Evolutionary conservation across 495 filamentous ascomycete genomes (phyloP).

Genomic region (Penicillium manginii): DNA sequence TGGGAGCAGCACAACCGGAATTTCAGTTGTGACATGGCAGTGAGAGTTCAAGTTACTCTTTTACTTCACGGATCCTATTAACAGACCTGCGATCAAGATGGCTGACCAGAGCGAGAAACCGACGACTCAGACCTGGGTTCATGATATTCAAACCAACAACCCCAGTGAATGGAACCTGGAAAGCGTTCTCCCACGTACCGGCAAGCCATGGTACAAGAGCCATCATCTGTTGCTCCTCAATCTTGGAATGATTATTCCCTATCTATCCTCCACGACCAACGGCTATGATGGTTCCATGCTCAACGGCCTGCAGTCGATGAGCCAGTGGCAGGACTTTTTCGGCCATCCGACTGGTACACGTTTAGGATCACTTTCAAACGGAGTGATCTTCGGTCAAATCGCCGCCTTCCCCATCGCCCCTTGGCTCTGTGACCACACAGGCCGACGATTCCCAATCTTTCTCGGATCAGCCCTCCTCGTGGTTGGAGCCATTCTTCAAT

Average conservation of each 20-base stretch:
- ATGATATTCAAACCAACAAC: not conserved
- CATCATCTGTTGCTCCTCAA: conserved; percentile 18
- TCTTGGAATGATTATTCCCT: conserved; percentile 19
- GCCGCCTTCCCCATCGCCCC: conserved; percentile 24
- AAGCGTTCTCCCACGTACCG: conserved; percentile 4
- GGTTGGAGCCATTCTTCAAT: conserved; percentile 14
- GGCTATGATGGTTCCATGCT: conserved; percentile 35
- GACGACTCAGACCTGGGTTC: not conserved
- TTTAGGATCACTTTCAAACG: conserved; percentile 26
- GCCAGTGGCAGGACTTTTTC: conserved; percentile 28
- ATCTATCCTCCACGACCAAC: conserved; percentile 20
- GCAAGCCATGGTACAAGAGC: conserved; percentile 17
- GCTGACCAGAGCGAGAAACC: not conserved
- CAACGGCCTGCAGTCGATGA: conserved; percentile 34
- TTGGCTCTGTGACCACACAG: conserved; percentile 15
- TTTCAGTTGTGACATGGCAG: not conserved
- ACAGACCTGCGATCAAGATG: conserved; percentile 5
- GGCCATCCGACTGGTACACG: conserved; percentile 20
- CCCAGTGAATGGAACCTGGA: conserved; percentile 12
- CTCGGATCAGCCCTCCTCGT: conserved; percentile 26
- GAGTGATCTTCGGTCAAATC: conserved; percentile 29
- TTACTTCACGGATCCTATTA: not conserved
- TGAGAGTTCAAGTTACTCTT: not conserved
- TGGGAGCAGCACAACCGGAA: not conserved
- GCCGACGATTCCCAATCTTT: conserved; percentile 26